Evolutionary conservation across 192 early-diverging fungal species (phyloP), one percentile per base, ranked within the genome.

Genomic region (Coemansia sp.): DNA sequence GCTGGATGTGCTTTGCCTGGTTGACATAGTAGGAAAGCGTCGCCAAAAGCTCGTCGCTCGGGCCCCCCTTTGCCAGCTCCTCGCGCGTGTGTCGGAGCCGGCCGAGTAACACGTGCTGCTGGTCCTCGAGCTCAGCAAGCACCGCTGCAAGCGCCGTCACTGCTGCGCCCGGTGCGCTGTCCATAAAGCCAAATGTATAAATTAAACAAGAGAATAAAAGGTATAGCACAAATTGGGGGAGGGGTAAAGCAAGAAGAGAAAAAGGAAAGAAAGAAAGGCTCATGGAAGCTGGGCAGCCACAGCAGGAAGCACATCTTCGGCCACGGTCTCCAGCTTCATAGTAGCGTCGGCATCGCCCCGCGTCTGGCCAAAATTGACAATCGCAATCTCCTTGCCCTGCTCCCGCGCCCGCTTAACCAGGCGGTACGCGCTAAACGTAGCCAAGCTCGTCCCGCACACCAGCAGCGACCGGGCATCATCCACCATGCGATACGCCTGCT

Each of bases 361-460:
- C 0, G 92, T 91, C 46, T 71, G 77, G 3, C 95, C 94, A 42
- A 87, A 66, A 54, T 92, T 95, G 18, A 93, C 58, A 5, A 92
- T 78, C 19, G 77, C 82, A 8, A 95, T 74, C 6, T 83, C 78
- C 18, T 85, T 84, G 4, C 87, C 83, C 3, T 65, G 23, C 24
- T 87, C 80, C 14, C 83, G 70, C 2, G 88, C 92, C 2, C 81
- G 65, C 49, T 84, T 82, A 11, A 89, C 82, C 7, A 98, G 78
- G 5, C 93, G 84, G 58, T 84, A 92, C 0, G 91, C 88, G 6
- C 88, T 91, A 66, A 88, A 95, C 5, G 94, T 94, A 10, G 89
- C 84, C 32, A 95, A 72, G 2, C 90, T 89, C 6, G 88, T 83
- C 1, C 95, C 95, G 45, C 94, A 79, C 18, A 92, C 85, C 52